phyloP scores from a whole-genome alignment of 441 rosid genomes.

The Gossypium schwendimanii region DNA sequence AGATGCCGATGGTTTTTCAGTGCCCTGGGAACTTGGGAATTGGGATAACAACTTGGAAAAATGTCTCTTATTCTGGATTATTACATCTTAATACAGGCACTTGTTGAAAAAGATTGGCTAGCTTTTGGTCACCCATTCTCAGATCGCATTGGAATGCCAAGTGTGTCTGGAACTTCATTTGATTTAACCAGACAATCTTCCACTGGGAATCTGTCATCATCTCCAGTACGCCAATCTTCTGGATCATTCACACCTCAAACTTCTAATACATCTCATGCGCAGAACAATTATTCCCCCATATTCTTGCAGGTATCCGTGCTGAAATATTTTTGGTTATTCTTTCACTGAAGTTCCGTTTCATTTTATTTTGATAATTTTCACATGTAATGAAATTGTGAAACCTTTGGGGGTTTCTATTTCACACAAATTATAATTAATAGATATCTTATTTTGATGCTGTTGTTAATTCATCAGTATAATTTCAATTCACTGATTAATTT shows the following conservation, averaged over 20 bases:
- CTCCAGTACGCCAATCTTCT: constrained; percentile 64
- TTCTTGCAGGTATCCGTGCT: constrained; percentile 67
- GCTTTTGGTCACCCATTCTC: constrained; percentile 99
- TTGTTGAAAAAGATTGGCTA: constrained; percentile 94
- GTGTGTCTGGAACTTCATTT: constrained; percentile 45
- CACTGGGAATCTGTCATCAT: constrained; percentile 60
- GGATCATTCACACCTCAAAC: constrained; percentile 59
- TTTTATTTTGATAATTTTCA: neutral
- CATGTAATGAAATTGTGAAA: neutral
- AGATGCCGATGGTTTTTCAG: neutral
- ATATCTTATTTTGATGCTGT: neutral
- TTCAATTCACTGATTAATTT: neutral
- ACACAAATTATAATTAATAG: neutral
- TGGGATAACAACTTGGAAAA: neutral
- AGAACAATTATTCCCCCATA: constrained; percentile 85
- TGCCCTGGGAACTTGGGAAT: neutral
- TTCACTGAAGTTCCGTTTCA: neutral
- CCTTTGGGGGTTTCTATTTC: neutral
- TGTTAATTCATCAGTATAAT: neutral
- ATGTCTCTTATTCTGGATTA: neutral
- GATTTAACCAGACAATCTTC: constrained; percentile 79
- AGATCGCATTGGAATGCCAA: constrained; percentile 89
- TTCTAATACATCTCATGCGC: constrained; percentile 73
- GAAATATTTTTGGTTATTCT: neutral
- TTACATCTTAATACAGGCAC: constrained; percentile 49